Base-by-base conservation (phyloP, 2,329 filamentous ascomycete species). In the Penicillium concentricum region DNA sequence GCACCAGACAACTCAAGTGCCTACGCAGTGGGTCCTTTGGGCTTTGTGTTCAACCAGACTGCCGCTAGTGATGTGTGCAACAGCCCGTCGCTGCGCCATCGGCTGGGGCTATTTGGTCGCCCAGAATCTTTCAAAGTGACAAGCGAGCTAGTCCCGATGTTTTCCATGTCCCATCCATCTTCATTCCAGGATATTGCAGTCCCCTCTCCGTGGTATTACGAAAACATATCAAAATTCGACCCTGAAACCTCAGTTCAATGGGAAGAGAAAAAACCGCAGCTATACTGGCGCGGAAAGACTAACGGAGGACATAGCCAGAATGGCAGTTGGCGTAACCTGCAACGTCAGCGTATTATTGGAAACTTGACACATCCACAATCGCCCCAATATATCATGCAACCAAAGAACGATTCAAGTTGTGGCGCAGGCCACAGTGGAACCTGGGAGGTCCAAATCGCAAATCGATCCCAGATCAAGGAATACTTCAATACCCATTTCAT, bases 231-330 rank as follows among this genome's bases (percentile, higher is more conserved):
- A 4, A 12, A 28, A 2, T 62, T 43, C 37, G 53, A 61, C 2
- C 22, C 43, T 5, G 50, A 53, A 10, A 38, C n/a, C 12, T 26
- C 56, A 7, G 35, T 57, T 4, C 18, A 44, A 2, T 60, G 57
- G 60, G 46, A 58, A 20, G 30, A 52, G 8, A 96, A 96, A 73
- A 76, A 81, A 42, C 83, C 85, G 68, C 83, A 81, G 61, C 81
- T 96, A 46, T 96, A 91, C 80, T 96, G 92, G 92, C 87, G 92
- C n/a, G 92, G 92, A n/a, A 92, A 89, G 15, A 96, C 91, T 0
- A 96, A 91, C 0, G 92, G 92, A 28, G 92, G 91, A 0, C 96
- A 91, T 76, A 91, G 88, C 66, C 84, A 89, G 54, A 84, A 89
- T 61, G 91, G 91, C 20, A 89, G 90, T 5, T 96, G 92, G 92